Conservation (phyloP, 805 yeast genomes). For the Wickerhamiella cacticola region DNA sequence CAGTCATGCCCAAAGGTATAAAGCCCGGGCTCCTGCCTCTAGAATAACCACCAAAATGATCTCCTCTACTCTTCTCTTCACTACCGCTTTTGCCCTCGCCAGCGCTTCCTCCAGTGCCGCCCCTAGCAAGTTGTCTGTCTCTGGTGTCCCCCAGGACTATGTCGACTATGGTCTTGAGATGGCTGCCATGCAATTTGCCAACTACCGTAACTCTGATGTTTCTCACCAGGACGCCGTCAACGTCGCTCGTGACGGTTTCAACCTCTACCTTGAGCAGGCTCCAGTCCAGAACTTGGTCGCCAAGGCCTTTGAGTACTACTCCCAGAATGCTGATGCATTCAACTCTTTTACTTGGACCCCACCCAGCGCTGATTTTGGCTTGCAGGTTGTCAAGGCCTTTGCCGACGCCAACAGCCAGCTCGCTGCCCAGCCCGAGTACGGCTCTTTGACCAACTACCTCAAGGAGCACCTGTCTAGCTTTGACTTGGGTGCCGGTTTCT, state of each 20-base stretch:
- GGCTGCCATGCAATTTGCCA: slow-evolving; percentile 10
- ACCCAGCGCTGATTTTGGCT: slow-evolving; percentile 3
- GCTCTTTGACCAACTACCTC: background rate
- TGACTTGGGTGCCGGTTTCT: slow-evolving; percentile 10
- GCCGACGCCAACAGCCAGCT: slow-evolving; percentile 6
- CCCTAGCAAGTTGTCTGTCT: background rate
- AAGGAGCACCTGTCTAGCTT: slow-evolving; percentile 3
- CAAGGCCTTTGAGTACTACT: slow-evolving; percentile 3
- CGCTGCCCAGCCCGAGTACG: background rate
- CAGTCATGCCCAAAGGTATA: no score
- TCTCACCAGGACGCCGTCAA: slow-evolving; percentile 6
- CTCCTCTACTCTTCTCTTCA: slow-evolving; percentile 18
- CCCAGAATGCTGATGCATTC: slow-evolving; percentile 4
- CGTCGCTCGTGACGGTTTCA: slow-evolving; percentile 8
- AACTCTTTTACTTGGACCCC: background rate
- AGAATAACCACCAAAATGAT: slow-evolving; percentile 9
- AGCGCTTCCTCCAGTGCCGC: slow-evolving; percentile 12
- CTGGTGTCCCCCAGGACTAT: slow-evolving; percentile 2
- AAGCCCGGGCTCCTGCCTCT: background rate
- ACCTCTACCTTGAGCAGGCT: slow-evolving; percentile 9
- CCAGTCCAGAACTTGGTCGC: slow-evolving; percentile 3
- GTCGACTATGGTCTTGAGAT: slow-evolving; percentile 5
- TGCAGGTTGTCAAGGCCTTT: slow-evolving; percentile 5
- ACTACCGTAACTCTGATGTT: slow-evolving; percentile 7
- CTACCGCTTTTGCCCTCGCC: slow-evolving; percentile 44